phyloP scores from a whole-genome alignment of 2,329 filamentous ascomycete genomes.

The Metarhizium rileyi region DNA sequence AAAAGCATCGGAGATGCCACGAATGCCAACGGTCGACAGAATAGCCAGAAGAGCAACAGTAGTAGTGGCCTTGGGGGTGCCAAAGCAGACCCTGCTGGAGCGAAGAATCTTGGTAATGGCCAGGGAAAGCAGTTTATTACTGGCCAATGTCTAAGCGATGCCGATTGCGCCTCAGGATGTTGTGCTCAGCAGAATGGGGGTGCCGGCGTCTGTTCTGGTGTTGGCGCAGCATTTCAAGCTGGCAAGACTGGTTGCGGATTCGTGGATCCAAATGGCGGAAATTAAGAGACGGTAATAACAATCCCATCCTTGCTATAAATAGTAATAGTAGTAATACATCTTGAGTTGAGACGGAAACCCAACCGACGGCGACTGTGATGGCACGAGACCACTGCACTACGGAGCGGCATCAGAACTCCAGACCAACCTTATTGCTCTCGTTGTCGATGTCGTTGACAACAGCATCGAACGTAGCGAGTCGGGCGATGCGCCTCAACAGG shows the following conservation, averaged over 20 bases:
- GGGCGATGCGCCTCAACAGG: too few species aligned
- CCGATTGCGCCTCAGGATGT: conserved; percentile 19
- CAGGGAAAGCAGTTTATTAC: conserved; percentile 19
- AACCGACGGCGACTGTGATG: too few species aligned
- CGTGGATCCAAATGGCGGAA: conserved; percentile 9
- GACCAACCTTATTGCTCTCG: too few species aligned
- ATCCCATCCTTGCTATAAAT: neutral
- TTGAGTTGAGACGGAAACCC: too few species aligned
- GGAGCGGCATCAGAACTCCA: too few species aligned
- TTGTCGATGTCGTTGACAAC: too few species aligned
- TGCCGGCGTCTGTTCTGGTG: conserved; percentile 19
- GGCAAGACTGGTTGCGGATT: conserved; percentile 22
- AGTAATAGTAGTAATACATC: neutral
- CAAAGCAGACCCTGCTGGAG: conserved; percentile 8
- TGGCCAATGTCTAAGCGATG: conserved; percentile 18
- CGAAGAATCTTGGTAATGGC: conserved; percentile 16
- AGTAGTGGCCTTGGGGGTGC: neutral
- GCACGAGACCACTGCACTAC: too few species aligned
- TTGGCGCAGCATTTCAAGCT: conserved; percentile 19
- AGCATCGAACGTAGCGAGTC: too few species aligned
- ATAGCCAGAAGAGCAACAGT: neutral
- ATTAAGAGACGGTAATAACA: neutral
- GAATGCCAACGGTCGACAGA: conserved; percentile 2
- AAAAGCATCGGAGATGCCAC: neutral
- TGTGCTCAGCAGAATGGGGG: conserved; percentile 17